A percentile compares a stretch with the other conserved stretches of the same genome.
Conservation (phyloP, 2,329 filamentous ascomycete species). For the Tolypocladium cylindrosporum region DNA sequence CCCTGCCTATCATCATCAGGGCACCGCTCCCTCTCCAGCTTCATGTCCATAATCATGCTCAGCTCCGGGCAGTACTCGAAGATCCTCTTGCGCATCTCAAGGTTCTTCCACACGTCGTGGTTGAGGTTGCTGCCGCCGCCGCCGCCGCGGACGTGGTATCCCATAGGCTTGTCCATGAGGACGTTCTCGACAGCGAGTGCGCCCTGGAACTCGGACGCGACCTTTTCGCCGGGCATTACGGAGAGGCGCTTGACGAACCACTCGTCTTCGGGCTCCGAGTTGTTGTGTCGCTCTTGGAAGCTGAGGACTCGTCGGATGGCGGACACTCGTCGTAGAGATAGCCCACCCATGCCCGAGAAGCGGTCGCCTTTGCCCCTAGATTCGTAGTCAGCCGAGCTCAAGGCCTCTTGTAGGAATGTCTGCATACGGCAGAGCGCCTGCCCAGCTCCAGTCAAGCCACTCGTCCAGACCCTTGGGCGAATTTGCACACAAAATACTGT, state of each 20-base stretch:
- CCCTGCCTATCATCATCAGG: conserved; percentile 9
- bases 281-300: conserved; percentile 39
- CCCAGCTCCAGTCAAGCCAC: conserved; percentile 45
- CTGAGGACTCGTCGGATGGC: conserved; percentile 36
- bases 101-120: conserved; percentile 36
- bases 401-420: neutral
- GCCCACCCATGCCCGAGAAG: conserved; percentile 42
- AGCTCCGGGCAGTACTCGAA: conserved; percentile 48
- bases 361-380: conserved; percentile 26
- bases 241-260: conserved; percentile 43
- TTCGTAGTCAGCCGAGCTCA: neutral
- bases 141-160: conserved; percentile 39
- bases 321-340: conserved; percentile 42
- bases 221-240: conserved; percentile 34
- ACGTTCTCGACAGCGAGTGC: conserved; percentile 40
- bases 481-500: conserved; percentile 46
- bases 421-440: conserved; percentile 36
- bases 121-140: conserved; percentile 32
- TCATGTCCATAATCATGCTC: conserved; percentile 46
- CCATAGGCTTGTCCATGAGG: conserved; percentile 41
- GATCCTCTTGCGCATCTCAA: conserved; percentile 31
- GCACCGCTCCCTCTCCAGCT: conserved; percentile 39
- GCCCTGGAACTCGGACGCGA: conserved; percentile 30
- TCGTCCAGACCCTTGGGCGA: conserved; percentile 40
- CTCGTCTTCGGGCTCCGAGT: conserved; percentile 42